Conservation (phyloP, 257 asterid genomes). For the Petrea volubilis region DNA sequence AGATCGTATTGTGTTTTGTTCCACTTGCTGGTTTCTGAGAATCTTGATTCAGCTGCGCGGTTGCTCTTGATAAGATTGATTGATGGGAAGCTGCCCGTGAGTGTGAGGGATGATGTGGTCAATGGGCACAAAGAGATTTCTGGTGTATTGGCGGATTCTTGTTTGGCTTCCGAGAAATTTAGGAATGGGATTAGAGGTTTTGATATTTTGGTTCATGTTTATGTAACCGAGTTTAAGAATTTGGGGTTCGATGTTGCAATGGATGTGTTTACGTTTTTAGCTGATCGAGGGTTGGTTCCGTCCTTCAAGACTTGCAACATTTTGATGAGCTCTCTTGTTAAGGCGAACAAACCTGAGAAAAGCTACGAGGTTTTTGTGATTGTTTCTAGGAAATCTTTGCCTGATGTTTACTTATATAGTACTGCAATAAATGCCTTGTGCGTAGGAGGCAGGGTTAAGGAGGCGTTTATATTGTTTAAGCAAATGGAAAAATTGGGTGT, state of each 20-base stretch:
- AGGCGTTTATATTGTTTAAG: slow-evolving; percentile 56
- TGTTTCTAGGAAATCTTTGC: slow-evolving; percentile 38
- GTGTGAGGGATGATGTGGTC: slow-evolving; percentile 29
- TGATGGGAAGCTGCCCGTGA: slow-evolving; percentile 55
- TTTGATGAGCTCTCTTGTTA: slow-evolving; percentile 73
- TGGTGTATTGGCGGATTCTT: slow-evolving; percentile 41
- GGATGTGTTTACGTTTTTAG: slow-evolving; percentile 53
- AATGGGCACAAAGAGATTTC: slow-evolving; percentile 58
- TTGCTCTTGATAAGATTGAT: slow-evolving; percentile 70
- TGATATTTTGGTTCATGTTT: slow-evolving; percentile 78
- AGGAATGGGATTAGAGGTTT: slow-evolving; percentile 43
- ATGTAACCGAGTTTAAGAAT: slow-evolving; percentile 52
- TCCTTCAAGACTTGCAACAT: slow-evolving; percentile 70
- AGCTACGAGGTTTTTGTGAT: slow-evolving; percentile 61
- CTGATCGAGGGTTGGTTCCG: slow-evolving; percentile 60
- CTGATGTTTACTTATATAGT: slow-evolving; percentile 76
- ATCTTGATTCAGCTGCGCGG: slow-evolving; percentile 66
- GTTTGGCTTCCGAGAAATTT: slow-evolving; percentile 26
- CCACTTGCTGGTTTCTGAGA: slow-evolving; percentile 57
- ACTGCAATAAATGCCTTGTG: slow-evolving; percentile 71
- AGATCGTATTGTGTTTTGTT: slow-evolving; percentile 66
- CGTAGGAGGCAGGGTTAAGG: slow-evolving; percentile 61
- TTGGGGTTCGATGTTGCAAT: slow-evolving; percentile 55
- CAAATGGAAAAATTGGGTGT: slow-evolving; percentile 62
- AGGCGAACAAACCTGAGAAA: slow-evolving; percentile 57